phyloP scores from a whole-genome alignment of 2,329 filamentous ascomycete genomes.

The Talaromyces sp. region DNA sequence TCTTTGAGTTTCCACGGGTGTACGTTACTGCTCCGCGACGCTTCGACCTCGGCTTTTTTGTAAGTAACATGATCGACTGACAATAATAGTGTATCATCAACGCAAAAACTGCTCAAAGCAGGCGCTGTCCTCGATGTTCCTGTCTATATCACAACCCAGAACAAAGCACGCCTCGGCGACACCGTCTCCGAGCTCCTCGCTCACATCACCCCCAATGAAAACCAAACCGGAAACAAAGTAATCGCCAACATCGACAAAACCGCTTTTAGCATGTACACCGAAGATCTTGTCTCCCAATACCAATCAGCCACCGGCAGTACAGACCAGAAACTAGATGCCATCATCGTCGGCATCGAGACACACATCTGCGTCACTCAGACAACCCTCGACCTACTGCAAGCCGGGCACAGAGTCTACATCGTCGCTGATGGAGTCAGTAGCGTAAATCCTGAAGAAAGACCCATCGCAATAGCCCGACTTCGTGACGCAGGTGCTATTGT shows the following conservation, averaged over 20 bases:
- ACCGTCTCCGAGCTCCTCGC: constrained; percentile 70
- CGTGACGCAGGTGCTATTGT: constrained; percentile 71
- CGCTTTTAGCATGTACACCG: constrained; percentile 80
- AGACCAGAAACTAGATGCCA: constrained; percentile 52
- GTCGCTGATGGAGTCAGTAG: constrained; percentile 86
- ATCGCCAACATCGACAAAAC: constrained; percentile 74
- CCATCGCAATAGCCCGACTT: constrained; percentile 71
- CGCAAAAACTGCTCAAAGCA: constrained; percentile 65
- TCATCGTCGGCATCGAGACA: constrained; percentile 84
- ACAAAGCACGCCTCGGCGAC: constrained; percentile 69
- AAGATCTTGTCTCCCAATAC: constrained; percentile 53
- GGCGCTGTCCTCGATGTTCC: constrained; percentile 58
- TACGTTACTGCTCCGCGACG: constrained; percentile 39
- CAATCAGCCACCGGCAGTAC: constrained; percentile 24
- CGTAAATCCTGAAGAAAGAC: constrained; percentile 77
- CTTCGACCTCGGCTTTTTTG: not conserved
- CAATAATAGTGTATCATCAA: constrained; percentile 56
- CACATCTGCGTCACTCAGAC: constrained; percentile 97
- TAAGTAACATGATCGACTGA: not conserved
- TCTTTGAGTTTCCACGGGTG: constrained; percentile 82
- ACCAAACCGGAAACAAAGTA: constrained; percentile 23
- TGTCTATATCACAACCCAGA: constrained; percentile 83
- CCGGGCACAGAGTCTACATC: constrained; percentile 78
- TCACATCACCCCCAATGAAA: constrained; percentile 28
- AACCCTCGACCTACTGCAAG: constrained; percentile 69